A percentile compares a stretch with the other conserved stretches of the same genome.
Evolutionary conservation across 257 asterid genomes (phyloP).

Genomic region (Solanum bukasovii): DNA sequence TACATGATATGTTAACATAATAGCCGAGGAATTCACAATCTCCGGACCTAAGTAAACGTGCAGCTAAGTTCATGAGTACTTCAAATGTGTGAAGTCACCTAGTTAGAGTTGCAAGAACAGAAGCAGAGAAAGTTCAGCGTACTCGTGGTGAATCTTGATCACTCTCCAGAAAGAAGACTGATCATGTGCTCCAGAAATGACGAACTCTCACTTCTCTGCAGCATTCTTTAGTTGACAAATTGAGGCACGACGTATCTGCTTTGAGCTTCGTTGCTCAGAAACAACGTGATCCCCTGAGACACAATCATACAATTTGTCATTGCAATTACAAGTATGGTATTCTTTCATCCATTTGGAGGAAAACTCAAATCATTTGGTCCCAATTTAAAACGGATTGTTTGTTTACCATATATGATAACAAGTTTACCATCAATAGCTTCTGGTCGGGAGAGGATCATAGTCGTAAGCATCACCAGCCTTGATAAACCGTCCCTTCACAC

Average conservation of each 20-base stretch:
- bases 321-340: neutral
- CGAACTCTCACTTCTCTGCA: neutral
- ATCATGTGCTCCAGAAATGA: neutral
- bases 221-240: neutral
- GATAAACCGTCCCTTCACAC: slow-evolving; percentile 94
- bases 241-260: neutral
- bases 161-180: neutral
- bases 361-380: neutral
- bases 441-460: slow-evolving; percentile 71
- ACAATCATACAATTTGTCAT: slow-evolving; percentile 1
- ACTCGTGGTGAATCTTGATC: neutral
- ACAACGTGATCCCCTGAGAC: neutral
- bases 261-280: neutral
- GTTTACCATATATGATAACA: slow-evolving; percentile 2
- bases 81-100: neutral
- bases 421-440: slow-evolving; percentile 50
- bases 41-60: neutral
- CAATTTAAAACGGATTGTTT: neutral
- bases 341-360: neutral
- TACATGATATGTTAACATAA: neutral
- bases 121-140: neutral
- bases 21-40: neutral
- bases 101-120: neutral
- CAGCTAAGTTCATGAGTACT: neutral
- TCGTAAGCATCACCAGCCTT: slow-evolving; percentile 97